Base-by-base conservation (phyloP, 345 rosid genomes). In the Camelina sativa region DNA sequence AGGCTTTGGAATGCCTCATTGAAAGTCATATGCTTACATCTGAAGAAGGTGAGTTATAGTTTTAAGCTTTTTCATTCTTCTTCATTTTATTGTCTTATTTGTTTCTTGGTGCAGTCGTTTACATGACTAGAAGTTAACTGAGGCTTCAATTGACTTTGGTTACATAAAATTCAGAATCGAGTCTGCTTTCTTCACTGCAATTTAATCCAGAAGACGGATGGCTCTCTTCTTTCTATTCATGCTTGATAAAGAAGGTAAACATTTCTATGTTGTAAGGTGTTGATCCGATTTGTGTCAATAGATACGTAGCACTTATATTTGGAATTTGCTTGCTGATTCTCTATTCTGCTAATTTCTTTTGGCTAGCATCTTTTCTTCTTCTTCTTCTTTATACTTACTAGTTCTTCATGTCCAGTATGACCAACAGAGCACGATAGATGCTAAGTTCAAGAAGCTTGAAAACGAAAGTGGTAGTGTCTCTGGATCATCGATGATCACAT, bases 1-100 rank as follows among this genome's bases (percentile, higher is more conserved):
- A 92, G 99, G 98, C 99, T 77, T 82, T 92, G 85, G 99, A 95
- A 76, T 86, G 99, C 85, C 97, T 92, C 67, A 79, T 86, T 79
- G 96, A 89, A 76, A 90, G 90, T 78, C 97, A 95, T 82, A 92
- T 95, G 97, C 96, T 95, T 71, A 87, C 97, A 46, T 81, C 87
- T 63, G 94, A 95, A 70, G 97, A 95, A 86, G 99, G 99, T 90
- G 80, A 65, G 46, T 67, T 56, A 28, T 71, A 75, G 34, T 25
- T 65, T n/a, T n/a, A n/a, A n/a, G n/a, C n/a, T n/a, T 32, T 68
- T 59, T 30, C 32, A 1, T n/a, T 40, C 5, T 63, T 69, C 30
- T 57, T 11, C 15, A 38, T 51, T 69, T 43, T 61, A 7, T 11
- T 50, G 25, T n/a, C n/a, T 61, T 72, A 43, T 72, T 48, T 47